Base-by-base conservation (phyloP, 257 asterid species). In the Solanum sitiens region DNA sequence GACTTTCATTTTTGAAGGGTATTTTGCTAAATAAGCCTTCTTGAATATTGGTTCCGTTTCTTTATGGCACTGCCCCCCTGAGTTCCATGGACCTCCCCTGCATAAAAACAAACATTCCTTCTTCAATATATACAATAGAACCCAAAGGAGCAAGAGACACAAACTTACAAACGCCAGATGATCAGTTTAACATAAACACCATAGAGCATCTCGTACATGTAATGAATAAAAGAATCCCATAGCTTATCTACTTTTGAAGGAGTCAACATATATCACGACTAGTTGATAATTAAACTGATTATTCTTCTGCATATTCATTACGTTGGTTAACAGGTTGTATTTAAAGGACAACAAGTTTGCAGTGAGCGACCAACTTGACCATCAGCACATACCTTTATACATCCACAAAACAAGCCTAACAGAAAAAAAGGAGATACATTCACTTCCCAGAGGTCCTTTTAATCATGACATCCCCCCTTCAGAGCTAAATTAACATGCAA, bases 31-130 rank as follows among this genome's bases (percentile, higher is more conserved):
- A 40, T 94, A 84, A 37, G 91, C 86, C 23, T 91, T 91, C 8
- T 94, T 92, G 88, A 90, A 91, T 84, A 95, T 93, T 45, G 99
- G 98, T 86, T 94, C 95, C 0, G 94, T 94, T 90, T 96, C 98
- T 39, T 89, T 91, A 89, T 92, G 91, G 91, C 98, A 96, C 88
- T 96, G 96, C 47, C 99, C 99, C 83, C 99, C 98, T 20, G 93
- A 92, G 88, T 96, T 96, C 99, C 99, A 96, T 6, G 94, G 98
- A 21, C 98, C 98, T 32, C 99, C 98, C 92, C 99, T 96, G 92
- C 90, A 88, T 84, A 15, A 90, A 87, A 84, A 27, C 30, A 71
- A 83, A 67, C 1, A 8, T 56, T n/a, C 86, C 11, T 39, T 37
- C 39, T 37, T 37, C 39, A 37, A 37, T 37, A 27, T 27, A 27